Percentiles rank a stretch among this genome's conserved stretches.
These are phyloP conservation scores for Parietichytrium sp. DNA, from an alignment of 108 stramenopile species.

Conservation along the genomic window DNA sequence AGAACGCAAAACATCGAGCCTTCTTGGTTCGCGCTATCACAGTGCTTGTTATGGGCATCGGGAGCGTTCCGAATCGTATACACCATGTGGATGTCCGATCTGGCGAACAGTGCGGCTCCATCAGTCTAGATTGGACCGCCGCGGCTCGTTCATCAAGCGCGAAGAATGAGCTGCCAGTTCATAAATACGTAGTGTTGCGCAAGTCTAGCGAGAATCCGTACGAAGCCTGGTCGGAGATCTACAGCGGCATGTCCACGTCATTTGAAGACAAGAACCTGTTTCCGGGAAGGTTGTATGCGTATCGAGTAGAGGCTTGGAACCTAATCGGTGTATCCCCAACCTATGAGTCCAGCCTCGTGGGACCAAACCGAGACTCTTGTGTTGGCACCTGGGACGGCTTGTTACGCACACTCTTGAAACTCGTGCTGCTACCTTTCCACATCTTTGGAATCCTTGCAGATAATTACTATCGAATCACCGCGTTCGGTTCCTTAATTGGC, in stretches of 20 bases:
- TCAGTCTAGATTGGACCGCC: background rate
- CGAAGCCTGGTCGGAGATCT: background rate
- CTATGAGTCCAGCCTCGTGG: background rate
- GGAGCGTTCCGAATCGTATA: background rate
- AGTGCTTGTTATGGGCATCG: conserved; percentile 25
- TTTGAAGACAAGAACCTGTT: background rate
- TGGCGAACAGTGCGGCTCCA: background rate
- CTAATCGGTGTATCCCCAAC: conserved; percentile 7
- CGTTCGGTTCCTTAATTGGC: background rate
- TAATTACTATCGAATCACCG: conserved; percentile 29
- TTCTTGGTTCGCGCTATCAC: conserved; percentile 21
- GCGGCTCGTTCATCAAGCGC: background rate
- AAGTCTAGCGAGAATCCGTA: background rate
- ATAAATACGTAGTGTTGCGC: background rate
- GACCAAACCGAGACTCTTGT: background rate
- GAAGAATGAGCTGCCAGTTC: background rate
- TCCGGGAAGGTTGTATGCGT: background rate
- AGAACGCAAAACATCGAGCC: background rate
- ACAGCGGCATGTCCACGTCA: background rate
- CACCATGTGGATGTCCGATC: background rate
- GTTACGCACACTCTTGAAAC: background rate
- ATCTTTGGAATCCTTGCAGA: background rate
- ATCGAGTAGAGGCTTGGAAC: conserved; percentile 35
- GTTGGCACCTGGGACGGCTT: background rate
- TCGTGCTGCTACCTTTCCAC: background rate